Evolutionary conservation across 2,329 filamentous ascomycete genomes (phyloP).

Genomic region (Exophiala bonariae): DNA sequence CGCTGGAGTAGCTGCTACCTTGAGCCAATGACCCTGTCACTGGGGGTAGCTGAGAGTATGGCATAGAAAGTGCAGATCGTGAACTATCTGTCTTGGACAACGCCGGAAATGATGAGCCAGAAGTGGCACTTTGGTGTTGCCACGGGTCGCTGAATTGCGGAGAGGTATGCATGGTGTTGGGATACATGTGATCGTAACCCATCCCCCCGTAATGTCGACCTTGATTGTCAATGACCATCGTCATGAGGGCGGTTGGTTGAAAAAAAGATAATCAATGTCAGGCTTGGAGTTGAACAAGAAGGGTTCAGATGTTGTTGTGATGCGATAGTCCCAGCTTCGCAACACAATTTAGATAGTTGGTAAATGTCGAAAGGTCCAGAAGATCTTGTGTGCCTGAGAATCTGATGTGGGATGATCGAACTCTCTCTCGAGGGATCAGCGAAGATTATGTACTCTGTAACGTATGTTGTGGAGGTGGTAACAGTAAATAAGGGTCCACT

Average conservation of each 20-base stretch:
- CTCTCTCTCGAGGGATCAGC: slow-evolving; percentile 23
- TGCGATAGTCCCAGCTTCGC: not conserved
- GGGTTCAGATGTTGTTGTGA: too few species aligned
- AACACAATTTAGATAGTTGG: not conserved
- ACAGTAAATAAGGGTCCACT: slow-evolving; percentile 18
- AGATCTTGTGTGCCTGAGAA: slow-evolving; percentile 13
- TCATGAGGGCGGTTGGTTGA: slow-evolving; percentile 58
- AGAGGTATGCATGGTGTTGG: slow-evolving; percentile 60
- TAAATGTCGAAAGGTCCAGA: slow-evolving; percentile 4
- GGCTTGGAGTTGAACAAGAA: not conserved
- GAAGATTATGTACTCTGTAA: slow-evolving; percentile 26
- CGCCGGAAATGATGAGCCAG: slow-evolving; percentile 59
- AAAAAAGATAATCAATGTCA: not conserved
- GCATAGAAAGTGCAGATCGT: slow-evolving; percentile 65
- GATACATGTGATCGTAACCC: slow-evolving; percentile 73
- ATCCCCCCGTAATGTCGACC: slow-evolving; percentile 78
- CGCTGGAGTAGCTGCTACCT: slow-evolving; percentile 65
- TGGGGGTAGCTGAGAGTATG: slow-evolving; percentile 71
- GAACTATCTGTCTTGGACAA: slow-evolving; percentile 58
- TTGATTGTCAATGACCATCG: slow-evolving; percentile 90
- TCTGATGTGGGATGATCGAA: slow-evolving; percentile 15
- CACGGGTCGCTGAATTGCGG: slow-evolving; percentile 91
- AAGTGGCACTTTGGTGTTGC: slow-evolving; percentile 60
- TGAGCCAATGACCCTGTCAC: slow-evolving; percentile 70
- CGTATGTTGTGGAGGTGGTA: slow-evolving; percentile 16